These are phyloP conservation scores for Lactarius quietus DNA, from an alignment of 768 basidiomycete genomes.

Conservation along the genomic window DNA sequence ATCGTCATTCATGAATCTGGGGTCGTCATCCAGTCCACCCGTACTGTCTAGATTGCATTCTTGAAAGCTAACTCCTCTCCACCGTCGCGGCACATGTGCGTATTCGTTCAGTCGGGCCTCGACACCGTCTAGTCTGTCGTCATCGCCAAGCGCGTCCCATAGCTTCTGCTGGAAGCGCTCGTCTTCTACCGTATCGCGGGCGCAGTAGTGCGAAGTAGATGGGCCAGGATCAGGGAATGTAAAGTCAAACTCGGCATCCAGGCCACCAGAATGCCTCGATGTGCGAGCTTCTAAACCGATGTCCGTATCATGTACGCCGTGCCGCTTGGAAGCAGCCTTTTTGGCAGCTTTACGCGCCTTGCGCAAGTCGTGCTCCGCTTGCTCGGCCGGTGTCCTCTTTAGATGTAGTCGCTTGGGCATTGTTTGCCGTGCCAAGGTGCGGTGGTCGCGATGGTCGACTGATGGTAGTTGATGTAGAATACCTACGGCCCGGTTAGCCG, in stretches of 20 bases:
- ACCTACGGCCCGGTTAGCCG: conserved; percentile 3
- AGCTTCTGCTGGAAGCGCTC: conserved; percentile 67
- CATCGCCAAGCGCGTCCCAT: conserved; percentile 66
- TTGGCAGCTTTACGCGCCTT: conserved; percentile 49
- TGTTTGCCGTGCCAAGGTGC: neutral
- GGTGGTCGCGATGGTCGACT: too few relatives aligned
- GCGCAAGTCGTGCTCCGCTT: conserved; percentile 35
- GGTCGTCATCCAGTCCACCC: conserved; percentile 34
- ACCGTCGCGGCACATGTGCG: conserved; percentile 69
- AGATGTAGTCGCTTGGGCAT: conserved; percentile 34
- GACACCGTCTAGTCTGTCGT: conserved; percentile 59
- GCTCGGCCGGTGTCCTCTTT: conserved; percentile 39
- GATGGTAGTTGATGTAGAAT: neutral
- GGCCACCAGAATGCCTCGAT: conserved; percentile 28
- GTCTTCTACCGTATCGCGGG: conserved; percentile 54
- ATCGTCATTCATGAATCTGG: conserved; percentile 69
- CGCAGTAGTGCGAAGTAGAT: conserved; percentile 35
- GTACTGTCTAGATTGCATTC: conserved; percentile 40
- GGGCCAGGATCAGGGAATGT: conserved; percentile 33
- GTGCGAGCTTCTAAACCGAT: neutral
- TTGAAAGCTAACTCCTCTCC: conserved; percentile 47
- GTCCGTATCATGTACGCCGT: neutral
- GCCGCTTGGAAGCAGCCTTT: conserved; percentile 36
- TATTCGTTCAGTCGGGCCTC: conserved; percentile 64
- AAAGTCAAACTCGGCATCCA: conserved; percentile 1